phyloP scores from a whole-genome alignment of 495 filamentous ascomycete genomes.

The Neurospora pannonica region DNA sequence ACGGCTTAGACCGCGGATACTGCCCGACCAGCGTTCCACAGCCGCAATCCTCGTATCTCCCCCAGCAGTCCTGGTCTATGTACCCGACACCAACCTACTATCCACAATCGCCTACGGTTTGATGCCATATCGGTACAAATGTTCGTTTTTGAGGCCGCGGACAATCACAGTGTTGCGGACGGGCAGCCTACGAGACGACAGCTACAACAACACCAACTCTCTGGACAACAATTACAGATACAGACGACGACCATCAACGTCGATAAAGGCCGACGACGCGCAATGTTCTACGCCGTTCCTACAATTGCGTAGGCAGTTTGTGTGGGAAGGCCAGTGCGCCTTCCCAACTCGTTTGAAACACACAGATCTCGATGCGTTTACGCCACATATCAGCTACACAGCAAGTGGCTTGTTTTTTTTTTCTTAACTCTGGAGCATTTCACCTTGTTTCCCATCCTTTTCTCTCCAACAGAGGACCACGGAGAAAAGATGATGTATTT shows the following conservation, averaged over 20 bases:
- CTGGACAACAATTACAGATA: neutral
- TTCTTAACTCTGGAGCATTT: neutral
- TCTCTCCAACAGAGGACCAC: neutral
- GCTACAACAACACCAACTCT: neutral
- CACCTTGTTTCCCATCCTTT: neutral
- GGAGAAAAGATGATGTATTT: neutral
- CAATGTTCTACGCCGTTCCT: neutral
- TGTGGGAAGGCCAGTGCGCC: neutral
- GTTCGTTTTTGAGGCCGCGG: neutral
- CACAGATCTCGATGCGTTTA: neutral
- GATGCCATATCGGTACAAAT: neutral
- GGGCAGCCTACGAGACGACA: neutral
- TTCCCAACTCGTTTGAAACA: neutral
- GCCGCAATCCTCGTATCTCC: slow-evolving; percentile 5
- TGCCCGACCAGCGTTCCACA: slow-evolving; percentile 4
- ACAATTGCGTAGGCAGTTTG: neutral
- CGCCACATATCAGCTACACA: neutral
- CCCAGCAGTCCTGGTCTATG: slow-evolving; percentile 13
- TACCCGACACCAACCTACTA: slow-evolving; percentile 7
- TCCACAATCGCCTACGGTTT: slow-evolving; percentile 6
- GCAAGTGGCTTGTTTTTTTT: neutral
- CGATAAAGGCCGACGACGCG: neutral
- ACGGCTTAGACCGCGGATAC: neutral
- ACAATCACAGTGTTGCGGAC: neutral
- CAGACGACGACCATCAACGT: neutral